Percentiles rank a stretch among this genome's conserved stretches.
These are phyloP conservation scores for Hypholoma sublateritium DNA, from an alignment of 768 basidiomycete species.

Conservation along the genomic window DNA sequence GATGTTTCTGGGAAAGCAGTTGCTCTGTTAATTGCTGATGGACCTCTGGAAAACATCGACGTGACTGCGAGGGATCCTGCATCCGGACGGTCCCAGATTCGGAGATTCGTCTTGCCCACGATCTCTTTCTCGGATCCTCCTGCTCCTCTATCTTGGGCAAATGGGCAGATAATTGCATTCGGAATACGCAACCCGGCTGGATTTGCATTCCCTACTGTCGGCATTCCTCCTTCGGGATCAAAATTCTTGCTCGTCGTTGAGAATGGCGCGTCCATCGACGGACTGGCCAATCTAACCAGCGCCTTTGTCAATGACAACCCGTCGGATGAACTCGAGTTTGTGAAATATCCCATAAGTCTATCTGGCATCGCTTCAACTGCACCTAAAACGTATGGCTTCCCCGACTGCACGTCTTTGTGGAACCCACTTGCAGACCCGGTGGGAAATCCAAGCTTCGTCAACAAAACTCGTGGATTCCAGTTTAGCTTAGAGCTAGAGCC, in stretches of 20 bases:
- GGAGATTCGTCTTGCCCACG: constrained; percentile 20
- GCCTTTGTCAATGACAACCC: constrained; percentile 46
- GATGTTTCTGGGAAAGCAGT: constrained; percentile 9
- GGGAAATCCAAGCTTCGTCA: constrained; percentile 36
- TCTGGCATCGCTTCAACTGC: background rate
- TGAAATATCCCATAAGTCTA: constrained; percentile 12
- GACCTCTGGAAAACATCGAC: constrained; percentile 41
- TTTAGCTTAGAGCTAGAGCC: constrained; percentile 38
- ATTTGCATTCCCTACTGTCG: constrained; percentile 32
- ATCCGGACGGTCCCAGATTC: constrained; percentile 43
- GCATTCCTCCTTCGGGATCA: background rate
- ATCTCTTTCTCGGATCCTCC: constrained; percentile 13
- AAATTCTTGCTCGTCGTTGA: constrained; percentile 36
- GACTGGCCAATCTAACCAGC: constrained; percentile 35
- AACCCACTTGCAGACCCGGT: constrained; percentile 40
- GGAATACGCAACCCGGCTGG: constrained; percentile 47
- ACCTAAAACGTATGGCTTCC: constrained; percentile 38
- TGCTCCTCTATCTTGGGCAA: constrained; percentile 23
- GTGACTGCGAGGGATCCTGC: constrained; percentile 40
- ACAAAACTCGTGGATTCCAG: constrained; percentile 31
- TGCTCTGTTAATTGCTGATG: constrained; percentile 36
- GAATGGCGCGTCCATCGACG: constrained; percentile 44
- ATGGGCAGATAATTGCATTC: constrained; percentile 37
- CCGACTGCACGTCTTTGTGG: constrained; percentile 45
- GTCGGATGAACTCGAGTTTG: constrained; percentile 37